Evolutionary conservation across 1,284 basidiomycete species (phyloP).

Genomic region (Ceratobasidium sp.): DNA sequence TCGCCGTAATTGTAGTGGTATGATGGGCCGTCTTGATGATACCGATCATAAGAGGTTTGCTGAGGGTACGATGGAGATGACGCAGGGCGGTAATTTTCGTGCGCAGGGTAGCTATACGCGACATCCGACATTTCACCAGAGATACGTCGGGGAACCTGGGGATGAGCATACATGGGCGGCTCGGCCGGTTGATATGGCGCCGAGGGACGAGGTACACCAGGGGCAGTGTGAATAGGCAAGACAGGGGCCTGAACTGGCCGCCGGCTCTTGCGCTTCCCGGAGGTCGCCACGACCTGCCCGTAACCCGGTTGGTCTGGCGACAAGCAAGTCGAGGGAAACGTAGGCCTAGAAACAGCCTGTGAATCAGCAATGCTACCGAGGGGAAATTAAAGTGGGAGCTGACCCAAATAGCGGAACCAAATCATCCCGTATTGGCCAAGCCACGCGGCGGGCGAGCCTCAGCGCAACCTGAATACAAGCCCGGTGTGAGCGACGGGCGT

Average conservation of each 20-base stretch:
- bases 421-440: conserved; percentile 88
- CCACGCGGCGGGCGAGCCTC: conserved; percentile 80
- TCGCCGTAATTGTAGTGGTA: conserved; percentile 30
- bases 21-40: conserved; percentile 30
- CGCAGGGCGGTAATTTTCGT: conserved; percentile 40
- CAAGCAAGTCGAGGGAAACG: conserved; percentile 79
- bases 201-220: conserved; percentile 10
- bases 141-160: conserved; percentile 43
- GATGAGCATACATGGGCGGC: conserved; percentile 43
- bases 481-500: not conserved
- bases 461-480: conserved; percentile 67
- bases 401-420: conserved; percentile 85
- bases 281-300: conserved; percentile 76
- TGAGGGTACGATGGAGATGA: conserved; percentile 41
- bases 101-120: conserved; percentile 34
- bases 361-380: conserved; percentile 39
- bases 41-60: conserved; percentile 34
- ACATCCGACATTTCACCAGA: conserved; percentile 43
- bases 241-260: conserved; percentile 38
- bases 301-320: conserved; percentile 84
- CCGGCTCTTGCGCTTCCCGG: conserved; percentile 54
- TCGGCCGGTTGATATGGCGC: conserved; percentile 34
- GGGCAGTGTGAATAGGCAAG: conserved; percentile 32
- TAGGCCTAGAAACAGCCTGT: conserved; percentile 57
- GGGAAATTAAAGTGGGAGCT: conserved; percentile 48